These are phyloP conservation scores for Alloteropsis semialata DNA, from an alignment of 176 grass and related monocot genomes.

Conservation along the genomic window DNA sequence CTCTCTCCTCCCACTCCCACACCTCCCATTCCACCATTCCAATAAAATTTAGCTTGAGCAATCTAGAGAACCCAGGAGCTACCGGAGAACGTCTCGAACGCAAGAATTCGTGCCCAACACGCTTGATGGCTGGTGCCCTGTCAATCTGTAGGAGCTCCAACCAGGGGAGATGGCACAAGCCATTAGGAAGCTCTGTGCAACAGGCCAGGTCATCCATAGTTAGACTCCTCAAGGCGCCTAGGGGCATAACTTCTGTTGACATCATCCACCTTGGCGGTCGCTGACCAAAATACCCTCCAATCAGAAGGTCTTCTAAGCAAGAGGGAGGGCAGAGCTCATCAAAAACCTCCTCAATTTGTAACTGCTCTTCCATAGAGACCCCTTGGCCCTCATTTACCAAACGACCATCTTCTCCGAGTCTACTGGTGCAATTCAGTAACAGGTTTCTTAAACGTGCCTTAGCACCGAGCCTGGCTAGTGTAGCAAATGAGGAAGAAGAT, in stretches of 20 bases:
- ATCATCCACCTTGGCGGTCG: conserved; percentile 5
- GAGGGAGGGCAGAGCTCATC: conserved; percentile 13
- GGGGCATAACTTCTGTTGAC: no score
- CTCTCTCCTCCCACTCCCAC: not conserved
- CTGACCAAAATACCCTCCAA: not conserved
- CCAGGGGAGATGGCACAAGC: not conserved
- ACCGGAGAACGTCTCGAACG: not conserved
- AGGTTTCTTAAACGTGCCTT: no score
- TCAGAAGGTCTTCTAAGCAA: not conserved
- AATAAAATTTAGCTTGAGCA: not conserved
- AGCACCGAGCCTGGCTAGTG: no score
- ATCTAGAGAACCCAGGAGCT: not conserved
- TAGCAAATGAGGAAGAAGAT: no score
- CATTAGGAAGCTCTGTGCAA: not conserved
- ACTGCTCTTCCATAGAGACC: not conserved
- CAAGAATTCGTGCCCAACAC: conserved; percentile 5
- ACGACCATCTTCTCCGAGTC: no score
- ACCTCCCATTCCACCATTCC: not conserved
- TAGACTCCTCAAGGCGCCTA: not conserved
- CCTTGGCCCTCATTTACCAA: not conserved
- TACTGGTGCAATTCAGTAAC: no score
- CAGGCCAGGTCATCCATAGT: not conserved
- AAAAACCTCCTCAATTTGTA: not conserved
- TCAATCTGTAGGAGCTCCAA: not conserved
- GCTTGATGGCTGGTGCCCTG: not conserved